Conservation (phyloP, 129 eudicot genomes). For the Helianthus tuberosus region DNA sequence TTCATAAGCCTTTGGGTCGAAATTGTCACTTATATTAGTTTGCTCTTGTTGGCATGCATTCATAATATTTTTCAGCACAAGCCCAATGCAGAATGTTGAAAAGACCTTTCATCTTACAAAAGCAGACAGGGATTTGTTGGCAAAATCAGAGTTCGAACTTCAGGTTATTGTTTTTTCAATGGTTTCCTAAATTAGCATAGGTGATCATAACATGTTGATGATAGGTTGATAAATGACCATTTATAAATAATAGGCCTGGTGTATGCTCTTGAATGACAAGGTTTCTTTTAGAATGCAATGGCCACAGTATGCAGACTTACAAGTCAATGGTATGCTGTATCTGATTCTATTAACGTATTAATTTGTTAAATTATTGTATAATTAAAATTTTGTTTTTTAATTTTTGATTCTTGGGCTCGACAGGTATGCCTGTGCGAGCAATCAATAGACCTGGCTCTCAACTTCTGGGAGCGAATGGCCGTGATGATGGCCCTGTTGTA, state of each 20-base stretch:
- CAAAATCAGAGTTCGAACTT: constrained; percentile 80
- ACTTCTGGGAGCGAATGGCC: constrained; percentile 93
- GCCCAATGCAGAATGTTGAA: constrained; percentile 79
- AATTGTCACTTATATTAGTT: not conserved
- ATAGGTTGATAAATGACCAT: constrained; percentile 21
- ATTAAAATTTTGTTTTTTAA: not conserved
- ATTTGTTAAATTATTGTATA: not conserved
- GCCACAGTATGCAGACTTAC: constrained; percentile 97
- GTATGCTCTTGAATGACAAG: constrained; percentile 96
- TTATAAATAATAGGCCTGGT: constrained; percentile 77
- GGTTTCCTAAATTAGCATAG: not conserved
- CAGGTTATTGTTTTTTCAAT: constrained; percentile 50
- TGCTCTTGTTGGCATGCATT: constrained; percentile 7
- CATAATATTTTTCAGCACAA: constrained; percentile 51
- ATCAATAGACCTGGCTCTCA: constrained; percentile 94
- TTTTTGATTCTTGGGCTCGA: constrained; percentile 1
- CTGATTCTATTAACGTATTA: not conserved
- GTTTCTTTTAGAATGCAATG: constrained; percentile 97
- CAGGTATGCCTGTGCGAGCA: constrained; percentile 91
- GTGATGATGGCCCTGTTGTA: constrained; percentile 96
- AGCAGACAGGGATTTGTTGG: constrained; percentile 68
- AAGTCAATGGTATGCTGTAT: constrained; percentile 70
- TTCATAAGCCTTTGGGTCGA: not conserved
- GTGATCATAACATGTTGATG: constrained; percentile 16
- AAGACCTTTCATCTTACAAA: constrained; percentile 88